A percentile compares a stretch with the other conserved stretches of the same genome.
These are phyloP conservation scores for Penicillium canescens DNA, from an alignment of 495 filamentous ascomycete species.

Conservation along the genomic window DNA sequence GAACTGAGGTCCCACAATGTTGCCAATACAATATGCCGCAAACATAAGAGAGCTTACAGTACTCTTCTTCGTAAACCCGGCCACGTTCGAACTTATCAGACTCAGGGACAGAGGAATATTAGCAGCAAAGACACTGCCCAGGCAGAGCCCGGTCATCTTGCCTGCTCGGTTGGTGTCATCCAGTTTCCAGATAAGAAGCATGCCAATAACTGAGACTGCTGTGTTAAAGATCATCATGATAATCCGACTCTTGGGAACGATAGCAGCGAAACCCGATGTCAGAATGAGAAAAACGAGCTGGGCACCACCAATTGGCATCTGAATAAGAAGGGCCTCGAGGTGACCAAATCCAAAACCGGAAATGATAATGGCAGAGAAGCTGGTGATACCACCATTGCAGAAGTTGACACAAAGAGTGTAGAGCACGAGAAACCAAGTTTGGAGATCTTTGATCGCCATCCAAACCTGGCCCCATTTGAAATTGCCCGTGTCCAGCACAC, in stretches of 20 bases:
- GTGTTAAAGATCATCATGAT: constrained; percentile 36
- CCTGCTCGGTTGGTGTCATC: constrained; percentile 50
- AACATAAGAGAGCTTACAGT: constrained; percentile 42
- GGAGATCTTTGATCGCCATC: constrained; percentile 52
- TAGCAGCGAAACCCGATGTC: constrained; percentile 31
- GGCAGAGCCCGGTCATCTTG: constrained; percentile 55
- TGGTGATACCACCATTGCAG: constrained; percentile 48
- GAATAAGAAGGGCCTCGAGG: constrained; percentile 37
- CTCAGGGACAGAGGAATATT: constrained; percentile 58
- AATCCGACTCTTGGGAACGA: constrained; percentile 25
- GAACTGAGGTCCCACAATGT: constrained; percentile 41
- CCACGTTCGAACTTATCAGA: constrained; percentile 59
- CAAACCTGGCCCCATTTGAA: constrained; percentile 58
- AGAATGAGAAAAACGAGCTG: constrained; percentile 38
- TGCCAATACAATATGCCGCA: constrained; percentile 38
- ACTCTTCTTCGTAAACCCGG: constrained; percentile 66
- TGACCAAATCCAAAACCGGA: constrained; percentile 41
- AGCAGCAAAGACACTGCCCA: constrained; percentile 50
- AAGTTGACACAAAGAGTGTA: constrained; percentile 42
- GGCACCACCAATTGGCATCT: constrained; percentile 36
- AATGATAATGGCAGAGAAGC: constrained; percentile 44
- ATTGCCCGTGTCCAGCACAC: constrained; percentile 55
- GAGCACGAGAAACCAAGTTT: constrained; percentile 46
- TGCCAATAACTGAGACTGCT: constrained; percentile 47
- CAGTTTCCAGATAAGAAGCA: constrained; percentile 59